Evolutionary conservation across 2,329 filamentous ascomycete species (phyloP).

Genomic region (Apiospora sp.): DNA sequence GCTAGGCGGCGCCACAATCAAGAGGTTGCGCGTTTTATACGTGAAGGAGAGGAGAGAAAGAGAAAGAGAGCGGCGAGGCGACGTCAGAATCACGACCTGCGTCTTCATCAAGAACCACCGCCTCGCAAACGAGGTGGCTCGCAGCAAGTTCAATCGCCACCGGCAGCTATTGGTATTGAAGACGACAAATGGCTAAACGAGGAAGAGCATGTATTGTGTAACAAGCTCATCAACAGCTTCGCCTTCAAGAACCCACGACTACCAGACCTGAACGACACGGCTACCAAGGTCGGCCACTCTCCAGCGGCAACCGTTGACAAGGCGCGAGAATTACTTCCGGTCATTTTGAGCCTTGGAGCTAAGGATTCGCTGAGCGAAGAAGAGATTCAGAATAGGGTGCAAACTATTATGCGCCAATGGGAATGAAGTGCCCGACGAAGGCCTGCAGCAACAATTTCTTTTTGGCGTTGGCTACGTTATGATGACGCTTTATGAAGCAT

Average conservation of each 20-base stretch:
- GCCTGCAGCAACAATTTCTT: background rate
- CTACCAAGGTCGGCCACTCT: conserved; percentile 6
- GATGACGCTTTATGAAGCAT: conserved; percentile 15
- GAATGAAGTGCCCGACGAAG: conserved; percentile 15
- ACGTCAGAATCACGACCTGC: conserved; percentile 25
- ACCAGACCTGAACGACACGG: background rate
- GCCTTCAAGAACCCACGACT: background rate
- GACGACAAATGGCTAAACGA: background rate
- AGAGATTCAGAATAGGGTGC: conserved; percentile 28
- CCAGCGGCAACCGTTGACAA: conserved; percentile 26
- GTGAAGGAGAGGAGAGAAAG: conserved; percentile 18
- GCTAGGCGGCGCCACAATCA: conserved; percentile 1
- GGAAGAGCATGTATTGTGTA: background rate
- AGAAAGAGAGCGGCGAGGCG: conserved; percentile 21
- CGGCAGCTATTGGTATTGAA: background rate
- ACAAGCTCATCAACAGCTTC: background rate
- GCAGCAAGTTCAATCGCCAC: background rate
- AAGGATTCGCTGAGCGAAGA: conserved; percentile 28
- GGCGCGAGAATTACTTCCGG: conserved; percentile 35
- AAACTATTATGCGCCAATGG: conserved; percentile 33
- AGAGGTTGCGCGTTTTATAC: conserved; percentile 32
- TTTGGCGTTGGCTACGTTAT: background rate
- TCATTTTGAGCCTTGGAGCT: conserved; percentile 36
- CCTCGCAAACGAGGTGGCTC: background rate
- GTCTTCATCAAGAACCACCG: conserved; percentile 29